These are phyloP conservation scores for Puccinellia tenuiflora DNA, from an alignment of 176 grass and related monocot genomes.

Conservation along the genomic window DNA sequence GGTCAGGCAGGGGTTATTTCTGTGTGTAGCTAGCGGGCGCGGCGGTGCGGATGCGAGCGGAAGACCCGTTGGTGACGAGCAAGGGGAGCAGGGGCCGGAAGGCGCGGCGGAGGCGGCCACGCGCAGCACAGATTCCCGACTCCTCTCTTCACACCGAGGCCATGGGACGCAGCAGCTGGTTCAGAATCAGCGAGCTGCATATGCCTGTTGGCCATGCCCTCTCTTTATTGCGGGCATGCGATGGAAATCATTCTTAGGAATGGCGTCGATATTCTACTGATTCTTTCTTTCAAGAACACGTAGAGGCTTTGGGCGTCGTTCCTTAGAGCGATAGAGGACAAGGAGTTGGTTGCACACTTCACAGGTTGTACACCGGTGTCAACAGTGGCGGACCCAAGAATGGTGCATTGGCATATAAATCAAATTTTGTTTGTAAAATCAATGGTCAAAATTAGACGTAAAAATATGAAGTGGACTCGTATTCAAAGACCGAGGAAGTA, in stretches of 20 bases:
- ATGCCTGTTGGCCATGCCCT: background rate
- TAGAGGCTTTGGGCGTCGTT: background rate
- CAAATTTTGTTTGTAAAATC: too few species aligned
- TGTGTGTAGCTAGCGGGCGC: too few species aligned
- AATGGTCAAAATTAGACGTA: too few species aligned
- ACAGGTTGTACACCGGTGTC: background rate
- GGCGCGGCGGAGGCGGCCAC: conserved; percentile 36
- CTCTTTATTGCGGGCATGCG: background rate
- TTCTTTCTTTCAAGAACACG: background rate
- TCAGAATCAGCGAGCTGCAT: background rate
- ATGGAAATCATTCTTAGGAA: background rate
- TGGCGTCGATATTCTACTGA: background rate
- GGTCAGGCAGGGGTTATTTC: background rate
- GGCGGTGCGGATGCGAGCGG: background rate
- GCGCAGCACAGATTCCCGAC: conserved; percentile 39
- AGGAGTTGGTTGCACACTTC: background rate
- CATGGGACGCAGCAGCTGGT: background rate
- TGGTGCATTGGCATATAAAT: too few species aligned
- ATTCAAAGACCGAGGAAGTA: too few species aligned
- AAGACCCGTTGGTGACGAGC: background rate
- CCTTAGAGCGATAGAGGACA: background rate
- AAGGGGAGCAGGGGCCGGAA: conserved; percentile 16
- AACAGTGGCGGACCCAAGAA: too few species aligned
- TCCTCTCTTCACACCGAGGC: conserved; percentile 21
- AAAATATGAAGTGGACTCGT: too few species aligned